Evolutionary conservation across 176 grass and related monocot genomes (phyloP).

Genomic region (Saccharum spontaneum): DNA sequence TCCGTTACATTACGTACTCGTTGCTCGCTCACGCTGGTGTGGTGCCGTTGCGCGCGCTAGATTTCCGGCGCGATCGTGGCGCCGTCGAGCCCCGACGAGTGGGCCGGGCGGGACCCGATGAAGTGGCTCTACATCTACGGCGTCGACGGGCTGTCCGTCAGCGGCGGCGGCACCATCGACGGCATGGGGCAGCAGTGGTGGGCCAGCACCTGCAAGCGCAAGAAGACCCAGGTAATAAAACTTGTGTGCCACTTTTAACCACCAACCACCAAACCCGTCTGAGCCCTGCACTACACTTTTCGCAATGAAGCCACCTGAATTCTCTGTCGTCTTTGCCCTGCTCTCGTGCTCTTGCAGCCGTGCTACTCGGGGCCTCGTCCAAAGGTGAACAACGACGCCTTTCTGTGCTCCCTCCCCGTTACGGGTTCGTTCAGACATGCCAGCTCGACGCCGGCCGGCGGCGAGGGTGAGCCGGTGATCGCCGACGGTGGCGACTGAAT

Average conservation of each 20-base stretch:
- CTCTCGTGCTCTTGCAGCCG: slow-evolving; percentile 40
- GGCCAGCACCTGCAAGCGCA: slow-evolving; percentile 71
- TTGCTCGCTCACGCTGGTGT: background rate
- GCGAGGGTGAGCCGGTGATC: background rate
- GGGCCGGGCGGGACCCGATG: slow-evolving; percentile 47
- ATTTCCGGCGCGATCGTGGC: slow-evolving; percentile 53
- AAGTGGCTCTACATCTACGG: slow-evolving; percentile 73
- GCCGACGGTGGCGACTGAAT: background rate
- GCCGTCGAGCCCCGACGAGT: slow-evolving; percentile 59
- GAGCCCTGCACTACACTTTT: background rate
- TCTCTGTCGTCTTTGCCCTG: background rate
- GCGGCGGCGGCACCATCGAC: slow-evolving; percentile 75
- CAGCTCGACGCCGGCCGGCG: background rate
- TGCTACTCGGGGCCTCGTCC: slow-evolving; percentile 52
- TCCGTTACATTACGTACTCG: background rate
- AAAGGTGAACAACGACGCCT: slow-evolving; percentile 29
- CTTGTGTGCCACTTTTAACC: background rate
- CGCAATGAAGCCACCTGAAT: slow-evolving; percentile 1
- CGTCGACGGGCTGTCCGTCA: slow-evolving; percentile 49
- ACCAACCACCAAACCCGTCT: background rate
- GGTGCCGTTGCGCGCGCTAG: background rate
- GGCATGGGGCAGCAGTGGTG: slow-evolving; percentile 81
- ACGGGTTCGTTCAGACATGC: background rate
- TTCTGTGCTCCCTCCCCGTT: background rate
- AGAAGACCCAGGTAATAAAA: slow-evolving; percentile 45